Conservation (phyloP, 2,329 filamentous ascomycete genomes). For the Colletotrichum australisinense region DNA sequence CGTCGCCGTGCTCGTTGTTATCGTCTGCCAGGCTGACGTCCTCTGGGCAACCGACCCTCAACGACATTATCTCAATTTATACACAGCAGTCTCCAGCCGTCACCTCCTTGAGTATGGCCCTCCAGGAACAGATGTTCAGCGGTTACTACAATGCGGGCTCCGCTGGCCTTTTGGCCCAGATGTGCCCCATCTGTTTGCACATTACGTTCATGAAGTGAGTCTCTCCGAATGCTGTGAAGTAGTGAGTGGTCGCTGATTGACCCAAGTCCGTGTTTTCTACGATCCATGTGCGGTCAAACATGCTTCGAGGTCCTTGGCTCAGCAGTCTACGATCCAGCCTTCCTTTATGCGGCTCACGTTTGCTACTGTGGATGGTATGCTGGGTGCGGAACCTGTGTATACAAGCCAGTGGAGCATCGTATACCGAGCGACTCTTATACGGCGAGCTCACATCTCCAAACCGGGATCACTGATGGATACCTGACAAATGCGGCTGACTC, state of each 20-base stretch:
- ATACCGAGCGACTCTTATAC: background rate
- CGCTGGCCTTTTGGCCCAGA: background rate
- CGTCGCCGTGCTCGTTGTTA: background rate
- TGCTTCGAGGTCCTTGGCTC: background rate
- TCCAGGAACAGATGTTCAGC: conserved; percentile 11
- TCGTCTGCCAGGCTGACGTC: background rate
- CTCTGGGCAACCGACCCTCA: background rate
- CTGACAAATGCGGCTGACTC: background rate
- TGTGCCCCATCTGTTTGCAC: background rate
- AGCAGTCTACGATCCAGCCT: background rate
- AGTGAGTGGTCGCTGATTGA: background rate
- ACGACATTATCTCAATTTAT: background rate
- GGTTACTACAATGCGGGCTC: background rate
- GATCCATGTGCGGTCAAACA: background rate
- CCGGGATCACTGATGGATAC: background rate
- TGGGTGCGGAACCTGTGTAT: background rate
- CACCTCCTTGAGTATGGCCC: background rate
- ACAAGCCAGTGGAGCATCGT: background rate
- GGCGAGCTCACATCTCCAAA: background rate
- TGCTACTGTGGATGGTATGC: background rate
- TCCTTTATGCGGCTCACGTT: background rate
- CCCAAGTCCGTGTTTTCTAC: background rate
- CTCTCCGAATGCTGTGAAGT: background rate
- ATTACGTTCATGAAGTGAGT: background rate
- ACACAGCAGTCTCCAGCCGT: background rate